Evolutionary conservation across 2,329 filamentous ascomycete genomes (phyloP), one percentile per base, ranked within the genome.

Genomic region (Daldinia eschscholtzii): DNA sequence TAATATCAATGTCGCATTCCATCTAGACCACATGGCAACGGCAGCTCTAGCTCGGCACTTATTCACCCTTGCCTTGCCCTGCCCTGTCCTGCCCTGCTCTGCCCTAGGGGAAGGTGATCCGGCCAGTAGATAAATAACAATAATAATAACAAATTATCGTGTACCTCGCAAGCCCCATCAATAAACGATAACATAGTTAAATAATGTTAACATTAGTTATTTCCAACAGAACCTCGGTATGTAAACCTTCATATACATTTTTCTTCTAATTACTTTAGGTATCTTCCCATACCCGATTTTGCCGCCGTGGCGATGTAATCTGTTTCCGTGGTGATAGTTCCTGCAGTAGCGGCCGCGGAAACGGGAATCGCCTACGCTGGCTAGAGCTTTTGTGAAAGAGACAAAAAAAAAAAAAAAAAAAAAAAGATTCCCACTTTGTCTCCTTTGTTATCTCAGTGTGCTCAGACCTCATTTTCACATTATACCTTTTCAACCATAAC

Each of bases 301-400:
- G 4, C 46, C 35, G 35, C 13, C 13, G 61, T 61, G 64, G 18
- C 61, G 46, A 64, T 42, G 57, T 41, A 18, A 37, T 56, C 23
- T 46, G 63, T 35, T 60, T n/a, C 56, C 64, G 61, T 59, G 18
- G 26, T 62, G 37, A 61, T 60, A 65, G 67, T 72, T 70, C 70
- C 70, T 72, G 67, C 67, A 68, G 64, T 70, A 72, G 70, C 59
- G 67, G 60, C 56, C 35, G 59, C 60, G 60, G 57, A 26, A 64
- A 15, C 41, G 62, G 68, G 60, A 64, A 64, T 68, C 13, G 20
- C 7, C 58, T 33, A 61, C 28, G 39, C 33, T 61, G 26, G 42
- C 7, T 48, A 28, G 28, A 20, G 64, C 58, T 67, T 44, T 1
- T 35, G 33, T 35, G 10, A 35, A 12, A 12, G 6, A 56, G 52